Percentiles rank a stretch among this genome's conserved stretches.
Evolutionary conservation across 768 basidiomycete genomes (phyloP).

Genomic region (Suillus bovinus): DNA sequence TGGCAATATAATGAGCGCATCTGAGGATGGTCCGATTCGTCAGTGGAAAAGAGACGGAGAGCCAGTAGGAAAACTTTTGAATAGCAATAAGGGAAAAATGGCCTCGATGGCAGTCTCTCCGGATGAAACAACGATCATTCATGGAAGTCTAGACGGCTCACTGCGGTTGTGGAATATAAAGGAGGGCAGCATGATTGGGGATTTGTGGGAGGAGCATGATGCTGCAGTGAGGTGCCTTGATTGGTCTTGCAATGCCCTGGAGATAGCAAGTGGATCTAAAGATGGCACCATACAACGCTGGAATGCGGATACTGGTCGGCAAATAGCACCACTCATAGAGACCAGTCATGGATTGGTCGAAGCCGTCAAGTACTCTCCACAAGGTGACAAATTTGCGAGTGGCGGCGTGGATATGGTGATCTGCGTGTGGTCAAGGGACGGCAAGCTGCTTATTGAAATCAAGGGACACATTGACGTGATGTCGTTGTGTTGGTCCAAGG

Average conservation of each 20-base stretch:
- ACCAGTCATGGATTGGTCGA: too few species aligned
- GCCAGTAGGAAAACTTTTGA: neutral
- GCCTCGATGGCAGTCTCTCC: neutral
- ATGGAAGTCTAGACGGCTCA: neutral
- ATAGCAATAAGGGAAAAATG: neutral
- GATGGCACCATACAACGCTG: slow-evolving; percentile 17
- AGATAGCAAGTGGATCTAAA: neutral
- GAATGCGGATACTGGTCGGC: slow-evolving; percentile 5
- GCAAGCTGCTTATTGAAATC: too few species aligned
- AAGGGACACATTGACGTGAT: too few species aligned
- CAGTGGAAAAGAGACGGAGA: neutral
- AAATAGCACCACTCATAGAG: neutral
- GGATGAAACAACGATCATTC: neutral
- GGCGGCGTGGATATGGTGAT: too few species aligned
- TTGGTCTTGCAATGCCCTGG: neutral
- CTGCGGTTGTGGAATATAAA: neutral
- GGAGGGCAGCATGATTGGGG: too few species aligned
- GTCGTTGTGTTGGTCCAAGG: too few species aligned
- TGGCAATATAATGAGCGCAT: neutral
- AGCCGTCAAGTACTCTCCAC: too few species aligned
- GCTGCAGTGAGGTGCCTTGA: neutral
- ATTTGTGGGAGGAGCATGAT: neutral
- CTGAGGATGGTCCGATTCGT: neutral
- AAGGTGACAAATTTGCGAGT: too few species aligned
- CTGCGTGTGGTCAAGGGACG: too few species aligned